Percentiles rank a stretch among this genome's conserved stretches.
These are phyloP conservation scores for Coprinellus micaceus DNA, from an alignment of 768 basidiomycete species.

Conservation along the genomic window DNA sequence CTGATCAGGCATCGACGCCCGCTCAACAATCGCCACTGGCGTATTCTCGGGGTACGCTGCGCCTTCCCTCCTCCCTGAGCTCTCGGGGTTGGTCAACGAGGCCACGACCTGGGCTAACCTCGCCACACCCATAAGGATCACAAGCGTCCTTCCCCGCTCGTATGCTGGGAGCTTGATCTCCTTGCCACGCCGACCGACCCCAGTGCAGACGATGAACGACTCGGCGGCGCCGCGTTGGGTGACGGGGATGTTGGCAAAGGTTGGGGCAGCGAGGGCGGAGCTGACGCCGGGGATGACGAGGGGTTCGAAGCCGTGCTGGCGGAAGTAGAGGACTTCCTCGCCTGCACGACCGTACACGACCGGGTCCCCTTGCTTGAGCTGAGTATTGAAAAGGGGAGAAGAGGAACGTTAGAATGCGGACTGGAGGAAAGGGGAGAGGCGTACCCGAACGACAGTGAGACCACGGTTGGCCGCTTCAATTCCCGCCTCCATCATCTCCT, in stretches of 20 bases:
- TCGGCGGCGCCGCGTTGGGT: constrained; percentile 96
- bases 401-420: not conserved
- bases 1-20: constrained; percentile 93
- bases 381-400: not conserved
- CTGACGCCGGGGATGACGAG: constrained; percentile 86
- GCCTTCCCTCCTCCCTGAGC: constrained; percentile 30
- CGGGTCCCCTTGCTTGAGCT: constrained; percentile 98
- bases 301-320: constrained; percentile 77
- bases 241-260: constrained; percentile 87
- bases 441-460: constrained; percentile 79
- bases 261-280: constrained; percentile 86
- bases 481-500: constrained; percentile 91
- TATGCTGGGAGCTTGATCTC: constrained; percentile 85
- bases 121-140: constrained; percentile 95
- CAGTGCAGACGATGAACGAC: constrained; percentile 86
- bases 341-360: constrained; percentile 91
- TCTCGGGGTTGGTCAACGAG: constrained; percentile 39
- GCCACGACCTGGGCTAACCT: constrained; percentile 69
- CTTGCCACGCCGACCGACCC: constrained; percentile 85
- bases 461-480: constrained; percentile 78
- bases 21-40: constrained; percentile 92
- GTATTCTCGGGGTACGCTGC: constrained; percentile 64
- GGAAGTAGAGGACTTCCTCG: constrained; percentile 93
- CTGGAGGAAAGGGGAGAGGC: constrained; percentile 20
- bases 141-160: constrained; percentile 72